Evolutionary conservation across 2,329 filamentous ascomycete genomes (phyloP).

Genomic region (Colletotrichum truncatum): DNA sequence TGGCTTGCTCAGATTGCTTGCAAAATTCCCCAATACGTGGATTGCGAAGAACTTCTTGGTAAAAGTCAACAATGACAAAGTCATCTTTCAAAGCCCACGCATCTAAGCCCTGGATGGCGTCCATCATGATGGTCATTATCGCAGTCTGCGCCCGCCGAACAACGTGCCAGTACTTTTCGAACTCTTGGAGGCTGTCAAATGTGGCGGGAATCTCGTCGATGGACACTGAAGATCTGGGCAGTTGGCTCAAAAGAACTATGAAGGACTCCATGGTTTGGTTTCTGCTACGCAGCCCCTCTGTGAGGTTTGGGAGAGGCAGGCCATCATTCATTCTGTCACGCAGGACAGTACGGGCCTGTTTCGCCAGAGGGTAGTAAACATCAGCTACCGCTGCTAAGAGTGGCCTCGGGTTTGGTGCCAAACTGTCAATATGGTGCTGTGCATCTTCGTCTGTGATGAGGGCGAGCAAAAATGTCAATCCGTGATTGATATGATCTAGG

Average conservation of each 20-base stretch:
- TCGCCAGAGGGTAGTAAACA: slow-evolving; percentile 34
- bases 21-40: slow-evolving; percentile 32
- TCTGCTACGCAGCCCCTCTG: slow-evolving; percentile 29
- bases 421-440: slow-evolving; percentile 10
- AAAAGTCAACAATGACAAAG: slow-evolving; percentile 27
- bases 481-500: slow-evolving; percentile 46
- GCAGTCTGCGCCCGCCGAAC: slow-evolving; percentile 27
- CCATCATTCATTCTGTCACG: slow-evolving; percentile 32
- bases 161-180: slow-evolving; percentile 34
- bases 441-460: slow-evolving; percentile 38
- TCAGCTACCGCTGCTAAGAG: slow-evolving; percentile 35
- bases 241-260: slow-evolving; percentile 35
- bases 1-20: slow-evolving; percentile 7
- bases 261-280: slow-evolving; percentile 39
- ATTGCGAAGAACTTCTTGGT: slow-evolving; percentile 28
- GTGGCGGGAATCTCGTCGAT: slow-evolving; percentile 31
- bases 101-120: slow-evolving; percentile 30
- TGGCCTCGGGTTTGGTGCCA: slow-evolving; percentile 37
- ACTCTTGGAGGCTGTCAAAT: slow-evolving; percentile 36
- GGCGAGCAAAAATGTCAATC: slow-evolving; percentile 42
- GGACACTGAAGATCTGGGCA: slow-evolving; percentile 16
- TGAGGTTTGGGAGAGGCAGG: slow-evolving; percentile 36
- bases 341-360: slow-evolving; percentile 36
- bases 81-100: slow-evolving; percentile 20
- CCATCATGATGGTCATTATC: slow-evolving; percentile 32